These are phyloP conservation scores for Pelargonium australe DNA, from an alignment of 441 rosid genomes.

Conservation along the genomic window DNA sequence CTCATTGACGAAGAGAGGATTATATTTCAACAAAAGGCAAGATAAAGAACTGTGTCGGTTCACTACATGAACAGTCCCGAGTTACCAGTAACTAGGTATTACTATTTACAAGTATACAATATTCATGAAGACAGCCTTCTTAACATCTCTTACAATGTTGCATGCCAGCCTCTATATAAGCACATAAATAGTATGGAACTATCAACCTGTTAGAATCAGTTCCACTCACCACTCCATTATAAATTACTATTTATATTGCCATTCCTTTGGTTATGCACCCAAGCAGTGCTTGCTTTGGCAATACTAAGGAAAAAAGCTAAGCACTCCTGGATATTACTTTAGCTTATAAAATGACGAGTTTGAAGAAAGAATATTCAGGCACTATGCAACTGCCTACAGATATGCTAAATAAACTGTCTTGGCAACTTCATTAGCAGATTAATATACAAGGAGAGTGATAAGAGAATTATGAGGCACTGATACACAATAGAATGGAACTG, in stretches of 20 bases:
- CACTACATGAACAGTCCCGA: background rate
- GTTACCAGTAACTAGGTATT: background rate
- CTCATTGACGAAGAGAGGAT: no score
- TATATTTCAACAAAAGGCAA: no score
- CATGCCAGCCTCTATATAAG: background rate
- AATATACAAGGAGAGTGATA: background rate
- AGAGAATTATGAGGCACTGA: background rate
- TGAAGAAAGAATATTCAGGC: background rate
- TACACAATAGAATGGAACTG: background rate
- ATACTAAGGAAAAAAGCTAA: background rate
- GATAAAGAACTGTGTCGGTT: no score
- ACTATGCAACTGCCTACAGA: background rate
- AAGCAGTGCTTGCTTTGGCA: background rate
- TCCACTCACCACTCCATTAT: background rate
- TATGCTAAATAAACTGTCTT: background rate
- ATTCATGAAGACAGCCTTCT: background rate
- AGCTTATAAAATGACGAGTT: background rate
- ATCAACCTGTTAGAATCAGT: background rate
- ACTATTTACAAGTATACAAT: background rate
- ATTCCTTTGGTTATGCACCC: background rate
- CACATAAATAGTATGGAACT: background rate
- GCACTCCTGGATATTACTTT: background rate
- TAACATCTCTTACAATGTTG: background rate
- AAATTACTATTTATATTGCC: background rate
- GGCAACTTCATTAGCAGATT: background rate